phyloP scores from a whole-genome alignment of 805 yeast genomes.

The Lachancea thermotolerans region DNA sequence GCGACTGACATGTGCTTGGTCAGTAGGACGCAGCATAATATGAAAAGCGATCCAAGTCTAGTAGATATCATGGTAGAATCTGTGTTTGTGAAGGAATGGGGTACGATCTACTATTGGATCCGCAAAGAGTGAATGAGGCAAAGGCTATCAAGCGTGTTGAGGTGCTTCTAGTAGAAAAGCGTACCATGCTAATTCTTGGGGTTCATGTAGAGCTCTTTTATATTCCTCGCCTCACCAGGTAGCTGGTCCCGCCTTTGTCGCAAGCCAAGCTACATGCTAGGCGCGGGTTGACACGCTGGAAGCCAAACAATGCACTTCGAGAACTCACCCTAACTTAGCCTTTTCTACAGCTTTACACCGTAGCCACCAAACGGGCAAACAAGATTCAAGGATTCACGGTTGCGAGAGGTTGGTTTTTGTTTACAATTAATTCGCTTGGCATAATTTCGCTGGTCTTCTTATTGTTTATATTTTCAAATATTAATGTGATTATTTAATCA shows the following conservation, averaged over 20 bases:
- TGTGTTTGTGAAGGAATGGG: not conserved
- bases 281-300: no score
- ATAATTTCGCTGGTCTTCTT: not conserved
- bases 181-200: not conserved
- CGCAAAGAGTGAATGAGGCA: no score
- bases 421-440: no score
- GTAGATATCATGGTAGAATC: not conserved
- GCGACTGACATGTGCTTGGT: conserved; percentile 13
- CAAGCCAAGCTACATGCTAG: not conserved
- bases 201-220: not conserved
- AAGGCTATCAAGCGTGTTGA: no score
- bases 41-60: not conserved
- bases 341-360: no score
- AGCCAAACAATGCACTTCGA: no score
- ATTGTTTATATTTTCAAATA: not conserved
- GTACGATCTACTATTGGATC: no score
- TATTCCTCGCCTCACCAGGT: not conserved
- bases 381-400: no score
- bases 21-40: not conserved
- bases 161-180: no score
- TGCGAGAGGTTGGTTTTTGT: no score
- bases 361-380: no score
- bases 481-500: not conserved
- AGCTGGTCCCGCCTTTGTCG: not conserved
- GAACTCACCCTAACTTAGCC: no score